Base-by-base conservation (phyloP, 2,329 filamentous ascomycete genomes). In the Gaeumannomyces sp. region DNA sequence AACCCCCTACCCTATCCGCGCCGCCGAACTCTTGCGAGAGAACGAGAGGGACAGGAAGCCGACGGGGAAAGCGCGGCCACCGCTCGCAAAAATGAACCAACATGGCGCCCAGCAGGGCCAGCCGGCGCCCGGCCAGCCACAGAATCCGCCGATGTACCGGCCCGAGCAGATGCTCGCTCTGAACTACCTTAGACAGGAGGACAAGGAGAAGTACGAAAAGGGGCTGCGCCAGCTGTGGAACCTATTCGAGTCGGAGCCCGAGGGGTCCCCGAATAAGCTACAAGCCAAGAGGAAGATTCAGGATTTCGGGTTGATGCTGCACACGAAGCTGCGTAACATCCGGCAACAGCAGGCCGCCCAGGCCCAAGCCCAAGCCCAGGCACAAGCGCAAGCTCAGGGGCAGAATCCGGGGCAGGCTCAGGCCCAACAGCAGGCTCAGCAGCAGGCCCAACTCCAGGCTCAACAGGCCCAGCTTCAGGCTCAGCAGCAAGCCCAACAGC, bases 261-360 rank as follows among this genome's bases (percentile, higher is more conserved):
- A 78, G 1, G 81, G 82, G 28, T 83, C 83, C 4, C 69, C 71
- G 0, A 79, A 82, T 28, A 80, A 87, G 60, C 73, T 78, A 29
- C 76, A 77, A 0, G 85, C 86, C 0, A 81, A 80, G 67, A 79
- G 80, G 57, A 88, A 87, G 74, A 83, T 89, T 28, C 73, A 76
- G 8, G 85, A 88, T 11, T 89, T 89, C 71, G 85, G 85, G 0
- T 79, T 79, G 59, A 86, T 85, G 74, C 78, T 89, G 2, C 57
- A 62, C 0, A 66, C 65, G 16, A 71, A 71, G 35, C 64, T 71
- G 16, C 63, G 65, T 19, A 69, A 69, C 10, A 57, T 66, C 38
- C 64, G 64, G 4, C 45, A 59, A 29, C 65, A 67, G 27, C 63
- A 65, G 50, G n/a, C n/a, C n/a, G 64, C 63, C 27, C 33, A 57